Conservation (phyloP, 768 basidiomycete species). For the Suillus bovinus region DNA sequence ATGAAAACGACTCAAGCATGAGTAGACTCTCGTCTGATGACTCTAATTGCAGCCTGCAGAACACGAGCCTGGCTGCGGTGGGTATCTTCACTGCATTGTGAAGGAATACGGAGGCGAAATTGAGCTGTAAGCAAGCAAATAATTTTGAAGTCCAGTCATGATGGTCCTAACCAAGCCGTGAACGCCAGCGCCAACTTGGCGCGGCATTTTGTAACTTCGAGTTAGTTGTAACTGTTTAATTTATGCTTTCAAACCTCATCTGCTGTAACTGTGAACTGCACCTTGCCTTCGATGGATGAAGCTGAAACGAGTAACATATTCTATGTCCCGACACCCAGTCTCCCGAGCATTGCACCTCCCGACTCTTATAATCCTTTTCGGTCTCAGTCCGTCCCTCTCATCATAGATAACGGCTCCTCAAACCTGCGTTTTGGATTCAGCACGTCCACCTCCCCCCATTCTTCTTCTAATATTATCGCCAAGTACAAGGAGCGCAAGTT, state of each 20-base stretch:
- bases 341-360: constrained; percentile 36
- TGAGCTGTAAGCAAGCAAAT: background rate
- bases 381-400: constrained; percentile 57
- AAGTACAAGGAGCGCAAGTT: constrained; percentile 89
- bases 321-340: constrained; percentile 23
- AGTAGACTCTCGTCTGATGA: background rate
- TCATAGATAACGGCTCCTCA: constrained; percentile 90
- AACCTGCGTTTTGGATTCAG: constrained; percentile 84
- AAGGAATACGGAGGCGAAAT: too few species aligned
- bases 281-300: background rate
- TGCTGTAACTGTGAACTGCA: background rate
- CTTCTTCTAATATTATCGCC: constrained; percentile 71
- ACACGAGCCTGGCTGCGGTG: background rate
- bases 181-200: background rate
- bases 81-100: too few species aligned
- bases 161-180: background rate
- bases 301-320: constrained; percentile 12
- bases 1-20: background rate
- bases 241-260: background rate
- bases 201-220: background rate
- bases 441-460: constrained; percentile 53
- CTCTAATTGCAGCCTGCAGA: background rate
- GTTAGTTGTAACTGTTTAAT: background rate
- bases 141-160: background rate
- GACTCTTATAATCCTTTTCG: constrained; percentile 56